Base-by-base conservation (phyloP, 176 grass and related monocot genomes). In the Lolium perenne region DNA sequence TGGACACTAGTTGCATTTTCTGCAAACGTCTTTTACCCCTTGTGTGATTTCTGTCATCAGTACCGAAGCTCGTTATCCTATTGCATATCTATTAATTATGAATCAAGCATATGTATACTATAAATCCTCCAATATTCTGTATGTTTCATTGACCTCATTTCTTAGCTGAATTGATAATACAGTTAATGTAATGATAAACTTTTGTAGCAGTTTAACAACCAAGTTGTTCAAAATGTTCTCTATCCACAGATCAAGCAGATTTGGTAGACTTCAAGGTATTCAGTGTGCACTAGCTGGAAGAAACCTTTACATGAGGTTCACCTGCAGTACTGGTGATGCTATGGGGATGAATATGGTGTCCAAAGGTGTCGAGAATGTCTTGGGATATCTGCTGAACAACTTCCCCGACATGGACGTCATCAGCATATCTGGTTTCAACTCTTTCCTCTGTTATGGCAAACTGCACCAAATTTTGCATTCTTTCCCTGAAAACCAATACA, bases 311-410 rank as follows among this genome's bases (percentile, higher is more conserved):
- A 89, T 94, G 81, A 92, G 90, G 74, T 94, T 90, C 72, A 83
- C 67, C 56, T 91, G 88, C 80, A 94, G 90, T 61, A 97, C 92
- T 16, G 95, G 95, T 80, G 92, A 97, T 89, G 92, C 95, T 49
- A 97, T 97, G 92, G 95, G 92, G 67, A 94, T 97, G 95, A 94
- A 94, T 78, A 97, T 97, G 88, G 92, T 94, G 26, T 97, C 95
- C 26, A 92, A 94, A 86, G 95, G 95, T 83, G 92, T 97, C 7
- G 88, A 97, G 38, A 85, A 94, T 89, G 92, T 92, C 22, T 87
- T 97, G 86, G 92, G 80, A 59, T 92, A 90, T 79, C 73, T 97
- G 85, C 86, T 32, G 53, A 87, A 16, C 32, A 84, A 89, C 51
- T 97, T 97, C 59, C 81, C 88, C 0, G 95, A 97, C 90, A 94